Base-by-base conservation (phyloP, 768 basidiomycete genomes). In the Lanmaoa rubissima region DNA sequence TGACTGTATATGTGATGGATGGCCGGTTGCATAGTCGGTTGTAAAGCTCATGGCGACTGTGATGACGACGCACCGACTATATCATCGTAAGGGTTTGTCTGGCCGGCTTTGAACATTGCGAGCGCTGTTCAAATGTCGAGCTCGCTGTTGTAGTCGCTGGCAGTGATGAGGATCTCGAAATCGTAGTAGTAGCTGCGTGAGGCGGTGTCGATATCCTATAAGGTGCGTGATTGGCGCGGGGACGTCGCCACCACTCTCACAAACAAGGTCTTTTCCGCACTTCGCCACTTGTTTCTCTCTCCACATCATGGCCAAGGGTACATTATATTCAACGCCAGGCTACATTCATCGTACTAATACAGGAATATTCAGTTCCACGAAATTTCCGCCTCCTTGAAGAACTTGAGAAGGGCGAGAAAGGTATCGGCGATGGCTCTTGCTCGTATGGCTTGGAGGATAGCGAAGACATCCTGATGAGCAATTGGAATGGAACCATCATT, bases 391-490 rank as follows among this genome's bases (percentile, higher is more conserved):
- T 98, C 21, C 85, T 99, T 39, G 97, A 97, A 71, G 97, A 99
- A 78, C 89, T 99, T 61, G 97, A 99, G 74, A 98, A 98, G 76
- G 97, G 97, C 68, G 97, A 99, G 81, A 99, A 99, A 74, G 97
- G 97, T 51, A 94, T 98, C 71, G 96, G 96, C 61, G 96, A 98
- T 76, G 96, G 95, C 53, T 93, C 91, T 17, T 97, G 94, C 78
- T 96, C 94, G 19, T 99, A 98, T 67, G 97, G 97, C 40, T 78
- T 99, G 57, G 92, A 93, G 76, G 93, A 98, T 74, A 75, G 87
- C 64, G 95, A 98, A 70, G 97, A 98, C 81, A 89, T 96, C 78
- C 79, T 92, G 78, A 98, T 99, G 95, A 89, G 84, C 76, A 81
- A 92, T 73, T 99, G 97, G 97, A 98, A 97, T 69, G 96, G 97